Evolutionary conservation across 768 basidiomycete species (phyloP).

Genomic region (Russula vinacea): DNA sequence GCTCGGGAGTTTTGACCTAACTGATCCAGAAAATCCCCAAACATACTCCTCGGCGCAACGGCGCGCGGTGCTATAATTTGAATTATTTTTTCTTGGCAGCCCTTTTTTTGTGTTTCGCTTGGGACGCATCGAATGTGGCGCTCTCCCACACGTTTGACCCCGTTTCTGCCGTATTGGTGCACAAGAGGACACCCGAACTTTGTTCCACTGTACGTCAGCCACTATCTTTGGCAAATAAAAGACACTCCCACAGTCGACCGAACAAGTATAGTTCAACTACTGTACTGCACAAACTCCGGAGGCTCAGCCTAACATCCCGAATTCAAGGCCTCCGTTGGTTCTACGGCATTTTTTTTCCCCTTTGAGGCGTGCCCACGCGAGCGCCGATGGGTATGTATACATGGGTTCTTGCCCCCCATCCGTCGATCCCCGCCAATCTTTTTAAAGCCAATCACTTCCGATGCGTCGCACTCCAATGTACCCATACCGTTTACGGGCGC

Average conservation of each 20-base stretch:
- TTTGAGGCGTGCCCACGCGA: not conserved
- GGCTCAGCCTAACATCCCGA: not conserved
- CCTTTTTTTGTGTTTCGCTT: conserved; percentile 8
- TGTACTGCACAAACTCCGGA: not conserved
- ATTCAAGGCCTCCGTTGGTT: conserved; percentile 3
- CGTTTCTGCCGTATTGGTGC: conserved; percentile 6
- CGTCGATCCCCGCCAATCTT: not conserved
- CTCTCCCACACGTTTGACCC: conserved; percentile 4
- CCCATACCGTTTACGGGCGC: not conserved
- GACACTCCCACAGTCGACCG: not conserved
- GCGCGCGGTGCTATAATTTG: conserved; percentile 3
- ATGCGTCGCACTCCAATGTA: not conserved
- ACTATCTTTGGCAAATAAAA: not conserved
- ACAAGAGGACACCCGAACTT: not conserved
- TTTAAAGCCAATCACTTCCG: not conserved
- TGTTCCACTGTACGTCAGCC: not conserved
- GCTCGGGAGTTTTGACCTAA: not conserved
- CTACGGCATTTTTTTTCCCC: not conserved
- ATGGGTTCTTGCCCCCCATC: conserved; percentile 2
- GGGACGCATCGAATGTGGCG: conserved; percentile 7
- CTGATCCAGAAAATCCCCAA: not conserved
- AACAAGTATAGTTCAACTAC: not conserved
- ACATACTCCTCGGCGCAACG: not conserved
- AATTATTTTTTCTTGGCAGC: not conserved
- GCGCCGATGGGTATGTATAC: not conserved